Percentiles rank a stretch among this genome's conserved stretches.
Evolutionary conservation across 2,329 filamentous ascomycete species (phyloP).

Genomic region (Tolypocladium capitatum): DNA sequence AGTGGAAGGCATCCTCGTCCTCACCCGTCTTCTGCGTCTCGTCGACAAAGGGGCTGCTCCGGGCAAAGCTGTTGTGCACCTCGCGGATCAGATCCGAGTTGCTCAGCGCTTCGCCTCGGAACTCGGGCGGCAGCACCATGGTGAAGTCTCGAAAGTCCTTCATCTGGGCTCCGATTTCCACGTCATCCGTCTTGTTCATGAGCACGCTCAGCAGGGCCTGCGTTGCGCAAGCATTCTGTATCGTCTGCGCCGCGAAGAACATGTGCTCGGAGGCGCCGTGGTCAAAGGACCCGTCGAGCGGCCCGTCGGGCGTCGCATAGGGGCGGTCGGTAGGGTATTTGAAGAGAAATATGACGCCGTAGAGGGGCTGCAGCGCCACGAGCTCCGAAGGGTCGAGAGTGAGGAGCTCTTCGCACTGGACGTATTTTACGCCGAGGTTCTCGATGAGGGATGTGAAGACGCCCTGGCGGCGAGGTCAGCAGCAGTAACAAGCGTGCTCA

Average conservation of each 20-base stretch:
- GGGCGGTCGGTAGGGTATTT: constrained; percentile 70
- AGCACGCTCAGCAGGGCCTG: constrained; percentile 88
- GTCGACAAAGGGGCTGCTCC: constrained; percentile 80
- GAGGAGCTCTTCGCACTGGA: constrained; percentile 94
- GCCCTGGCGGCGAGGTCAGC: constrained; percentile 37
- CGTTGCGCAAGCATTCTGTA: constrained; percentile 96
- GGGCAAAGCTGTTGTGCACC: constrained; percentile 83
- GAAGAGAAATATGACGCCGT: constrained; percentile 98
- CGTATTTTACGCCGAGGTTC: constrained; percentile 74
- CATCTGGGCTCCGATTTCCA: constrained; percentile 61
- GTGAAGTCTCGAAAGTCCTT: constrained; percentile 80
- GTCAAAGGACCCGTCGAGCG: constrained; percentile 75
- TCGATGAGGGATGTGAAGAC: constrained; percentile 97
- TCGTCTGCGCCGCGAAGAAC: constrained; percentile 95
- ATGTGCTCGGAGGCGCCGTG: constrained; percentile 58
- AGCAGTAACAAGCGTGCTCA: neutral
- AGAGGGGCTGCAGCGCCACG: constrained; percentile 60
- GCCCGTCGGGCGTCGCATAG: constrained; percentile 46
- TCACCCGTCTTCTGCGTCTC: constrained; percentile 60
- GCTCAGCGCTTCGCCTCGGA: constrained; percentile 46
- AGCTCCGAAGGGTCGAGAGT: constrained; percentile 70
- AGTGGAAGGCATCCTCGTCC: constrained; percentile 89
- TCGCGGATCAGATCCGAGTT: constrained; percentile 57
- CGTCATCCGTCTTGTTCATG: constrained; percentile 61
- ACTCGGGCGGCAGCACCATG: constrained; percentile 64